phyloP scores from a whole-genome alignment of 2,329 filamentous ascomycete species.

The Ploettnerulaceae sp. region DNA sequence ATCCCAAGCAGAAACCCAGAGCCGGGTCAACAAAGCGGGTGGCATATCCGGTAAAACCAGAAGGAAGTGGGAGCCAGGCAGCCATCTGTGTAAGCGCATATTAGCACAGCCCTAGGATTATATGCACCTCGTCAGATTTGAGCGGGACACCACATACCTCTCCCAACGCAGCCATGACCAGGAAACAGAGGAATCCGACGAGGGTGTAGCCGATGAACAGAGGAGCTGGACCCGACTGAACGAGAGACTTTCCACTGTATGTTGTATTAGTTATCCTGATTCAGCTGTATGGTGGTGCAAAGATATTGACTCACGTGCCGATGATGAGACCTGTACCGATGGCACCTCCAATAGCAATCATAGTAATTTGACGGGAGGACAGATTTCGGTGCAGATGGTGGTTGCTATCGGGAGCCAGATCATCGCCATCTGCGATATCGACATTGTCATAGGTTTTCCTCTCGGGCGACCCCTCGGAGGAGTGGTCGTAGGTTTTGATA shows the following conservation, averaged over 20 bases:
- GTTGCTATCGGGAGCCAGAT: slow-evolving; percentile 35
- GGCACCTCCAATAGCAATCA: slow-evolving; percentile 17
- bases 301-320: slow-evolving; percentile 43
- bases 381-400: slow-evolving; percentile 14
- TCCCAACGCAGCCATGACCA: slow-evolving; percentile 76
- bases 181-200: slow-evolving; percentile 67
- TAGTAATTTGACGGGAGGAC: slow-evolving; percentile 15
- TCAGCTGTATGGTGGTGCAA: not conserved
- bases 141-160: slow-evolving; percentile 64
- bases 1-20: slow-evolving; percentile 65
- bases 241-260: slow-evolving; percentile 36
- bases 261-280: slow-evolving; percentile 10
- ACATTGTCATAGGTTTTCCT: slow-evolving; percentile 11
- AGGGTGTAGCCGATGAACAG: slow-evolving; percentile 68
- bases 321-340: slow-evolving; percentile 60
- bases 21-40: slow-evolving; percentile 74
- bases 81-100: slow-evolving; percentile 54
- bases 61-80: slow-evolving; percentile 70
- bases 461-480: slow-evolving; percentile 16
- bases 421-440: slow-evolving; percentile 6
- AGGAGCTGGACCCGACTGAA: slow-evolving; percentile 53
- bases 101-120: slow-evolving; percentile 1
- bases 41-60: slow-evolving; percentile 78
- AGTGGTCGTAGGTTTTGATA: slow-evolving; percentile 16
- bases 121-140: not conserved